phyloP scores from a whole-genome alignment of 768 basidiomycete species.

The Pulveroboletus ravenelii region DNA sequence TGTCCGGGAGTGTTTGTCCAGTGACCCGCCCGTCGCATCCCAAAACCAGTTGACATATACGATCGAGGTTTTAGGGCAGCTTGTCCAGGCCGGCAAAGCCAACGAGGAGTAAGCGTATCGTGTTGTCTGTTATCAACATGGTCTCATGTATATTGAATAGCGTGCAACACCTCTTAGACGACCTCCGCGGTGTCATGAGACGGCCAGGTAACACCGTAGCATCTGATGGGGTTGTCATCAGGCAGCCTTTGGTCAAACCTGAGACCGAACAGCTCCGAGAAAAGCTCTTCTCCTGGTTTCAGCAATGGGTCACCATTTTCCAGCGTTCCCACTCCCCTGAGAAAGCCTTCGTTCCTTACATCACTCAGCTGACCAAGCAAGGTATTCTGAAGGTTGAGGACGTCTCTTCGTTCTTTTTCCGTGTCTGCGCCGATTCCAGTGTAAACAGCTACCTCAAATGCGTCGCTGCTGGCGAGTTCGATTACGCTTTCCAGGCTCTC shows the following conservation, averaged over 20 bases:
- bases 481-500: slow-evolving; percentile 83
- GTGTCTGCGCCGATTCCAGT: slow-evolving; percentile 93
- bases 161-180: slow-evolving; percentile 69
- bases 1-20: slow-evolving; percentile 80
- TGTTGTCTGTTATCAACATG: not conserved
- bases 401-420: slow-evolving; percentile 95
- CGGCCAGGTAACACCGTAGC: slow-evolving; percentile 37
- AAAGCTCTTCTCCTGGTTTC: slow-evolving; percentile 75
- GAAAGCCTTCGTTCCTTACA: slow-evolving; percentile 93
- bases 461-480: slow-evolving; percentile 64
- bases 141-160: slow-evolving; percentile 34
- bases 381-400: slow-evolving; percentile 96
- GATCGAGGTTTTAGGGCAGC: slow-evolving; percentile 74
- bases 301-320: slow-evolving; percentile 95
- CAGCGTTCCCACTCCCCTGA: slow-evolving; percentile 88
- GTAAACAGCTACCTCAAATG: slow-evolving; percentile 84
- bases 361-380: slow-evolving; percentile 95
- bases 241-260: slow-evolving; percentile 53
- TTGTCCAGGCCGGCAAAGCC: slow-evolving; percentile 68
- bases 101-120: slow-evolving; percentile 71
- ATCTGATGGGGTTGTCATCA: slow-evolving; percentile 34
- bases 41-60: slow-evolving; percentile 76
- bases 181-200: slow-evolving; percentile 67
- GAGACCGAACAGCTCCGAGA: slow-evolving; percentile 74
- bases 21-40: slow-evolving; percentile 74